A percentile compares a stretch with the other conserved stretches of the same genome.
phyloP scores from a whole-genome alignment of 169 alveolate species.

The Plasmodium relictum region DNA sequence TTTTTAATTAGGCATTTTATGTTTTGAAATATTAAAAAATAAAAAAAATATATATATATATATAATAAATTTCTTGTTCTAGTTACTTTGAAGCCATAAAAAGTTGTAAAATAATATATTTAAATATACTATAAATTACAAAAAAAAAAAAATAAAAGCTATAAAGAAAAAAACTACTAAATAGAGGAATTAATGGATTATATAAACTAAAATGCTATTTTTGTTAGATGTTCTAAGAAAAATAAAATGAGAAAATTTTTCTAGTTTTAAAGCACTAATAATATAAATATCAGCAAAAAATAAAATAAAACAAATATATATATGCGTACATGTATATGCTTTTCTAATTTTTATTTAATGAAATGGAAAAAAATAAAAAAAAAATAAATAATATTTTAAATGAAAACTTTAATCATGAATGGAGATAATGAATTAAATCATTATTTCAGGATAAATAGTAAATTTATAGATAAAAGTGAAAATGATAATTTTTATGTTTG shows the following conservation, averaged over 20 bases:
- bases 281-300: background rate
- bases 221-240: background rate
- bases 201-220: background rate
- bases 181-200: no score
- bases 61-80: no score
- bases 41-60: no score
- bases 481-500: slow-evolving; percentile 54
- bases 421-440: slow-evolving; percentile 41
- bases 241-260: background rate
- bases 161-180: no score
- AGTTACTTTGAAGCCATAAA: no score
- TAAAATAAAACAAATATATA: slow-evolving; percentile 16
- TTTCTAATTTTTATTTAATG: background rate
- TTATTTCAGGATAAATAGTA: slow-evolving; percentile 68
- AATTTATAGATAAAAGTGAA: slow-evolving; percentile 50
- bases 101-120: no score
- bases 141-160: no score
- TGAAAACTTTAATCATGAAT: slow-evolving; percentile 19
- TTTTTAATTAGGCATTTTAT: no score
- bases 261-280: background rate
- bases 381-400: background rate
- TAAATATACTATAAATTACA: background rate
- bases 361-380: background rate
- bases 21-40: no score
- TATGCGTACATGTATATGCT: background rate